phyloP scores from a whole-genome alignment of 177 flowering plant species.

The Telopea speciosissima region DNA sequence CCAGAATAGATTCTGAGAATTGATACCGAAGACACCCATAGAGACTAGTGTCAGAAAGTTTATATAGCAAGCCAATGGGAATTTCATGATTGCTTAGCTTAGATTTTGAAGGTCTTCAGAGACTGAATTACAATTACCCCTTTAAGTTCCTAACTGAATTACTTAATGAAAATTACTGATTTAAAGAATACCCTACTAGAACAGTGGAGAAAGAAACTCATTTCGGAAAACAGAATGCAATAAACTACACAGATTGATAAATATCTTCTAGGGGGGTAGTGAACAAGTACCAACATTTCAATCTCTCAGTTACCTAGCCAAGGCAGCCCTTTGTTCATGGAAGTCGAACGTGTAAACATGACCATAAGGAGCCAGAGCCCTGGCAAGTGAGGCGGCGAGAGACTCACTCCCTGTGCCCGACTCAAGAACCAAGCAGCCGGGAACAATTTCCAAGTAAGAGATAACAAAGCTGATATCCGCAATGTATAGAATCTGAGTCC shows the following conservation, averaged over 20 bases:
- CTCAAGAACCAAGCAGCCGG: conserved; percentile 84
- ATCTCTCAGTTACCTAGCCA: conserved; percentile 56
- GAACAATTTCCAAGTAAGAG: conserved; percentile 73
- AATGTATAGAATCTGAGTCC: conserved; percentile 94
- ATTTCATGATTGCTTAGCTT: background rate
- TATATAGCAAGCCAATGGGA: background rate
- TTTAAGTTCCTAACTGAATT: too few species aligned
- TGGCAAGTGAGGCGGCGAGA: conserved; percentile 71
- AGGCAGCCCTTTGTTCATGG: conserved; percentile 77
- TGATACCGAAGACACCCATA: too few species aligned
- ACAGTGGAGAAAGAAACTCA: background rate
- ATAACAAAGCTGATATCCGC: conserved; percentile 89
- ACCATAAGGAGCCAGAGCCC: conserved; percentile 82
- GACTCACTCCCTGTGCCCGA: conserved; percentile 97
- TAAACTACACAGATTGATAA: background rate
- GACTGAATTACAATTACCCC: background rate
- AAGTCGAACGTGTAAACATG: conserved; percentile 89
- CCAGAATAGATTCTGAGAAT: too few species aligned
- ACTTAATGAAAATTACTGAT: too few species aligned
- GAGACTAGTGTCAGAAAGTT: background rate
- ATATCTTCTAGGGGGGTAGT: background rate
- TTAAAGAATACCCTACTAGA: background rate
- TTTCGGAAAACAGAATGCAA: background rate
- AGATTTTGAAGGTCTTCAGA: background rate
- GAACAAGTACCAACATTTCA: background rate